Conservation (phyloP, 495 filamentous ascomycete genomes). For the Tuber microsphaerosporum region DNA sequence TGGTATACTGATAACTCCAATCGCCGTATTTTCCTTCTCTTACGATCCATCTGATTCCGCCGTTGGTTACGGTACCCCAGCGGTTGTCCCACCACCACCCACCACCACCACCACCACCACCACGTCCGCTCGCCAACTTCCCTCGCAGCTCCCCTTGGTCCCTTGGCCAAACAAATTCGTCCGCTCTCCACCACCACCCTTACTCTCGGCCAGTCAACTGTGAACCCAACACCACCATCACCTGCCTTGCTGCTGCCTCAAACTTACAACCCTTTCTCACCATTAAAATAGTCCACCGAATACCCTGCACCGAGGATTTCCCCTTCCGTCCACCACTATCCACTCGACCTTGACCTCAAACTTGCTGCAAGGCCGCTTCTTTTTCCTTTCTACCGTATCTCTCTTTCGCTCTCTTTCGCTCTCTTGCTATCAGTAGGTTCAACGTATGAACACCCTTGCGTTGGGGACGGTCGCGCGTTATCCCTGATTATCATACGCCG, state of each 20-base stretch:
- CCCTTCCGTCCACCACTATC: not conserved
- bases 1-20: constrained; percentile 12
- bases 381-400: not conserved
- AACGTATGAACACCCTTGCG: not conserved
- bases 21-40: constrained; percentile 31
- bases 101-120: constrained; percentile 13
- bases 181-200: not conserved
- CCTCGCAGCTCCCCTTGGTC: not conserved
- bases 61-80: constrained; percentile 1
- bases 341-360: not conserved
- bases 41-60: constrained; percentile 32
- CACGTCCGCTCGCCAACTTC: constrained; percentile 10
- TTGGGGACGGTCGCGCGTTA: not conserved
- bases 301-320: not conserved
- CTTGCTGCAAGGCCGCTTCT: not conserved
- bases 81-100: constrained; percentile 16
- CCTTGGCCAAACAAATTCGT: not conserved
- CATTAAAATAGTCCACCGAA: not conserved
- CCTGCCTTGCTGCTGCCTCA: not conserved
- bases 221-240: not conserved
- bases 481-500: constrained; percentile 1
- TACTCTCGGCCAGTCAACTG: not conserved
- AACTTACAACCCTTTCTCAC: not conserved
- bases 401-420: not conserved
- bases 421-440: not conserved